Evolutionary conservation across 306 rosid species (phyloP).

Genomic region (Alnus glutinosa): DNA sequence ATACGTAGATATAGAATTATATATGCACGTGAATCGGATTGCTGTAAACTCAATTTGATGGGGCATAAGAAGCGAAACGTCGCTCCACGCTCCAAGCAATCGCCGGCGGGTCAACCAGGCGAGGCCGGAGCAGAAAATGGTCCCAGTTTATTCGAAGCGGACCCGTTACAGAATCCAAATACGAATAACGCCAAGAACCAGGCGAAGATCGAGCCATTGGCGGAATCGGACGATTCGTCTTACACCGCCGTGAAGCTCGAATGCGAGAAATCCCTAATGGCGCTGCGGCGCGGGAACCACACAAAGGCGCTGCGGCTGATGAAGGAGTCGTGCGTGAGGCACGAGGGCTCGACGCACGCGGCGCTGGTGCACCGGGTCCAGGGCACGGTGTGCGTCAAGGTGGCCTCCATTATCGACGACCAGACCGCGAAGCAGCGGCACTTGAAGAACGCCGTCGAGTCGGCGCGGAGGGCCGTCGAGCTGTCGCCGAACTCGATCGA

Average conservation of each 20-base stretch:
- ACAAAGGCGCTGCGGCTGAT: constrained; percentile 76
- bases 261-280: constrained; percentile 80
- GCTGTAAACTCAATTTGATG: constrained; percentile 54
- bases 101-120: constrained; percentile 57
- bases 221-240: constrained; percentile 50
- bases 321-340: constrained; percentile 63
- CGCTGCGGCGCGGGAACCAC: constrained; percentile 88
- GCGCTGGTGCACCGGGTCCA: constrained; percentile 81
- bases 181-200: constrained; percentile 25
- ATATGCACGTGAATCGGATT: constrained; percentile 71
- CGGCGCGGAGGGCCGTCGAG: constrained; percentile 73
- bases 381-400: constrained; percentile 73
- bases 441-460: constrained; percentile 73
- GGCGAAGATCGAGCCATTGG: constrained; percentile 49
- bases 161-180: constrained; percentile 27
- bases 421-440: constrained; percentile 64
- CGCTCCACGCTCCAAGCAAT: constrained; percentile 62
- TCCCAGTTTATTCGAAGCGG: constrained; percentile 31
- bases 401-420: constrained; percentile 71
- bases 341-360: constrained; percentile 53
- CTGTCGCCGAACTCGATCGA: constrained; percentile 81
- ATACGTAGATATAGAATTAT: constrained; percentile 16
- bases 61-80: constrained; percentile 83
- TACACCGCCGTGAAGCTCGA: constrained; percentile 65
- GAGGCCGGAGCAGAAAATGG: constrained; percentile 55